Base-by-base conservation (phyloP, 805 yeast species). In the Grigorovia transvaalensis region DNA sequence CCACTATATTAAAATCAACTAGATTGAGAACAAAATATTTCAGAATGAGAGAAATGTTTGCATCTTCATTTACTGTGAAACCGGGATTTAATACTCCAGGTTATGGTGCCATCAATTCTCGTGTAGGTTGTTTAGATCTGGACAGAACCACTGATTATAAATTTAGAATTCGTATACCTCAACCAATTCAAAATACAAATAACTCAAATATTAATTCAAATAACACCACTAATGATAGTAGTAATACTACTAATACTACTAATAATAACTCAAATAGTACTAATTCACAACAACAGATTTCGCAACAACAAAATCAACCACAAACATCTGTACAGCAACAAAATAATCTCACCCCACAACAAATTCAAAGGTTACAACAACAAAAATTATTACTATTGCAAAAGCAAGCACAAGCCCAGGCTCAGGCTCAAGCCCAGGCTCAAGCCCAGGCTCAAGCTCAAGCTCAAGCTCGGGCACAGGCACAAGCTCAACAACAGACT, bases 31-130 rank as follows among this genome's bases (percentile, higher is more conserved):
- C 82, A 33, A 77, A 81, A 52, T 88, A 87, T 59, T 74, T 93
- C 59, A 79, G 95, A 54, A 84, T 88, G 86, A 77, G 98, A 57
- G 99, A 93, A 66, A 87, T 90, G 83, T 86, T 91, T 69, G 96
- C 96, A 1, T 80, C 86, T 54, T 91, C 96, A 2, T 67, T 67
- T 48, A 54, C 63, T 7, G 57, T 65, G 4, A 65, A 60, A 50
- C 64, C 60, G 18, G 70, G 70, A 1, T 67, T 57, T 1, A 75
- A 86, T 13, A 73, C 85, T 9, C 88, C 81, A 11, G 76, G 86
- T 44, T 78, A 82, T 51, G 73, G 76, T 38, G 70, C 77, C 1
- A 69, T 76, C 51, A 74, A 74, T 52, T 78, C 78, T 50, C 78
- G 80, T 7, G 79, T 82, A 43, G 95, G 95, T 13, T 86, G 89